Percentiles rank a stretch among this genome's conserved stretches.
Conservation (phyloP, 331 rosid species). For the Stylosanthes scabra region DNA sequence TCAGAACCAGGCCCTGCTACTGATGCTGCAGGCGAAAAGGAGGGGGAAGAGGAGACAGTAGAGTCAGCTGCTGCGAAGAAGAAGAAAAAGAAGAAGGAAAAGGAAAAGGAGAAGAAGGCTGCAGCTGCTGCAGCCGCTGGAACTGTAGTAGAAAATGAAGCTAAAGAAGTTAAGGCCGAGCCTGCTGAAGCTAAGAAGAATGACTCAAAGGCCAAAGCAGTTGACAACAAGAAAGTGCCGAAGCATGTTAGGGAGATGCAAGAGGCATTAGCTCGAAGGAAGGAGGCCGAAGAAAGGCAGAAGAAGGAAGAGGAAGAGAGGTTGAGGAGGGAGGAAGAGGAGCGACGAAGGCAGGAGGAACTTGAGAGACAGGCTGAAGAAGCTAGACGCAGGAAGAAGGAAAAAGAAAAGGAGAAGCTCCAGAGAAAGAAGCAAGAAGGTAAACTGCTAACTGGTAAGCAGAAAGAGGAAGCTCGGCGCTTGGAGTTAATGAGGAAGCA, state of each 20-base stretch:
- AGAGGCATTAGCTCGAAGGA: conserved; percentile 85
- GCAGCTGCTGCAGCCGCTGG: conserved; percentile 60
- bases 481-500: conserved; percentile 88
- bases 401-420: conserved; percentile 86
- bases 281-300: conserved; percentile 88
- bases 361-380: conserved; percentile 87
- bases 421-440: conserved; percentile 79
- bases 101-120: conserved; percentile 82
- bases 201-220: conserved; percentile 70
- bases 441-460: conserved; percentile 75
- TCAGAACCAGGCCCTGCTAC: conserved; percentile 53
- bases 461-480: conserved; percentile 87
- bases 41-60: conserved; percentile 78
- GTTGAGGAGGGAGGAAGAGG: conserved; percentile 90
- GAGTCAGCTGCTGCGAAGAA: conserved; percentile 97
- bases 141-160: conserved; percentile 45
- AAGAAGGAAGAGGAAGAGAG: conserved; percentile 89
- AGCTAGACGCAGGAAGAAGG: conserved; percentile 81
- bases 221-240: conserved; percentile 91
- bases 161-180: conserved; percentile 57
- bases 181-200: conserved; percentile 63
- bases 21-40: conserved; percentile 65
- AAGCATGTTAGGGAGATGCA: conserved; percentile 99
- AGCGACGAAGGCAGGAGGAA: conserved; percentile 76
- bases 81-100: conserved; percentile 90